Evolutionary conservation across 2,329 filamentous ascomycete genomes (phyloP).

Genomic region (Fusarium sp.): DNA sequence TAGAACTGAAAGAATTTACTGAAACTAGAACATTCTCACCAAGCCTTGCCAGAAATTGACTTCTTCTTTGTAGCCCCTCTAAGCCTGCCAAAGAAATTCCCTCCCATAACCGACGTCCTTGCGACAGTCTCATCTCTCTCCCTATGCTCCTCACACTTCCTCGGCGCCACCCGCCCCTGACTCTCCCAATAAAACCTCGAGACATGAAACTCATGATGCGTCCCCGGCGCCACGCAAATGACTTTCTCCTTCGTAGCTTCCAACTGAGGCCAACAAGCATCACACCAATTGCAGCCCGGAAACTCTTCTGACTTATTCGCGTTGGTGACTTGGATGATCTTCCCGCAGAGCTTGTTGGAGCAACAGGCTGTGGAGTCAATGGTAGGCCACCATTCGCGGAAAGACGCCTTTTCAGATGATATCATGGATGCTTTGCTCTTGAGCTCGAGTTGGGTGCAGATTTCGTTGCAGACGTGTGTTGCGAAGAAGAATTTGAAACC

Average conservation of each 20-base stretch:
- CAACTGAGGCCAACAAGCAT: constrained; percentile 47
- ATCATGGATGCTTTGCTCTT: constrained; percentile 39
- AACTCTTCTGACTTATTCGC: constrained; percentile 35
- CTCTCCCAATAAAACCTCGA: constrained; percentile 50
- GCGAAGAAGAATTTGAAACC: constrained; percentile 53
- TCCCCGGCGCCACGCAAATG: constrained; percentile 38
- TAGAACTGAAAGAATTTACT: neutral
- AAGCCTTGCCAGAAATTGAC: constrained; percentile 16
- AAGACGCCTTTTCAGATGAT: constrained; percentile 31
- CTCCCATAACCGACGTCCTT: constrained; percentile 6
- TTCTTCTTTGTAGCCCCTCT: constrained; percentile 21
- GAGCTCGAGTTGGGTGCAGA: constrained; percentile 46
- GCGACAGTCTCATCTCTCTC: constrained; percentile 7
- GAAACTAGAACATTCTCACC: neutral
- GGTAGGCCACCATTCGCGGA: constrained; percentile 46
- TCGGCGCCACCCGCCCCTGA: constrained; percentile 41
- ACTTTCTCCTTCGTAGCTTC: constrained; percentile 27
- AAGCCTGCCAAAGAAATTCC: constrained; percentile 15
- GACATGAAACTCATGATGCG: constrained; percentile 45
- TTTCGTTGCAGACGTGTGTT: constrained; percentile 46
- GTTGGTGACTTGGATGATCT: constrained; percentile 42
- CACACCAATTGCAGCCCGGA: constrained; percentile 45
- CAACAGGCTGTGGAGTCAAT: constrained; percentile 47
- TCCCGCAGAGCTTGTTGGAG: constrained; percentile 52
- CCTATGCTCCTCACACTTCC: constrained; percentile 32